Conservation (phyloP, 148 eudicot species). For the Silene latifolia region DNA sequence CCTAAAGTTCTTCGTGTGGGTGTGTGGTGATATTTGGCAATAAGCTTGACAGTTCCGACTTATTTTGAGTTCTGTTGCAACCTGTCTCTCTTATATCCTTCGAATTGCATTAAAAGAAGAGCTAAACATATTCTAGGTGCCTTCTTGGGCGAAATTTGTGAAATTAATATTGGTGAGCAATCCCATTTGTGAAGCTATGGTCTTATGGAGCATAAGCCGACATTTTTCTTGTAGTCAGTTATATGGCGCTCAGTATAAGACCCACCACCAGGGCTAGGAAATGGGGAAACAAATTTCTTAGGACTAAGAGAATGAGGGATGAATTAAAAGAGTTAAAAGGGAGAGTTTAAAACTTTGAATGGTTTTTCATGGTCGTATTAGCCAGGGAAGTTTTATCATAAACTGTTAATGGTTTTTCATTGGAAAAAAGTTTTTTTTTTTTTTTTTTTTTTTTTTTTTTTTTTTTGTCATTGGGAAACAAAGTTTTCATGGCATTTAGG, state of each 20-base stretch:
- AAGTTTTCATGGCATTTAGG: no score
- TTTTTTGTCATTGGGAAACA: no score
- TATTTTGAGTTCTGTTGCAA: neutral
- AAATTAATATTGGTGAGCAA: neutral
- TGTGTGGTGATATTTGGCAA: no score
- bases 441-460: no score
- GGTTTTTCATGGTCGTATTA: neutral
- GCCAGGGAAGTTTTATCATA: neutral
- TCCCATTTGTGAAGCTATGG: neutral
- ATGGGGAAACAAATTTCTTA: neutral
- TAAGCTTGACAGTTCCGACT: no score
- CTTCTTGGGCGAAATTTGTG: neutral
- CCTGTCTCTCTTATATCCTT: neutral
- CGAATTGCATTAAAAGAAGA: neutral
- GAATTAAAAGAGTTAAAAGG: neutral
- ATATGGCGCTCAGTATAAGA: neutral
- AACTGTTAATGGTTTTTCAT: neutral
- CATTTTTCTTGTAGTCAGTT: no score
- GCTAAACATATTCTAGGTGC: neutral
- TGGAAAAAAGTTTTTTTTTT: no score
- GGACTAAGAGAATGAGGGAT: neutral
- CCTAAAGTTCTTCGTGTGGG: neutral
- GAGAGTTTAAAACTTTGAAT: neutral
- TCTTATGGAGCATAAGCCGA: no score
- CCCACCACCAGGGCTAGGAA: neutral